phyloP scores from a whole-genome alignment of 176 grass and related monocot species.

The Ampelocalamus luodianensis region DNA sequence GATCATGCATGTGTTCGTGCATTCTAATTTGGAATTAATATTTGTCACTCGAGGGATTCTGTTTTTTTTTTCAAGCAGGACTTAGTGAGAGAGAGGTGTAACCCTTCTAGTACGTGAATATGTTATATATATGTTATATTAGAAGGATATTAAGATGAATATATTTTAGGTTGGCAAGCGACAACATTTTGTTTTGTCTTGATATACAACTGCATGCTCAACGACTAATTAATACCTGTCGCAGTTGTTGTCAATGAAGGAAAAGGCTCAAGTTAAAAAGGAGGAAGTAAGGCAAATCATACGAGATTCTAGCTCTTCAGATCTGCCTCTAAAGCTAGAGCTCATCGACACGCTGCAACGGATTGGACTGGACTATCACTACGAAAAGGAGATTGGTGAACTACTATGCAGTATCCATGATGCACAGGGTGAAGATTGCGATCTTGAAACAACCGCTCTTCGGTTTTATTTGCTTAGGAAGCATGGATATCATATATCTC shows the following conservation, averaged over 20 bases:
- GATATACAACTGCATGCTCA: too few species aligned
- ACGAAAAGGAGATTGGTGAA: slow-evolving; percentile 30
- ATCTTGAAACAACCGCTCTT: slow-evolving; percentile 6
- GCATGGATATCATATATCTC: slow-evolving; percentile 27
- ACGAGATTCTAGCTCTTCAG: neutral
- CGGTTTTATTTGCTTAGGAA: slow-evolving; percentile 50
- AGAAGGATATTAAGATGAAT: too few species aligned
- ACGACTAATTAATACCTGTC: too few species aligned
- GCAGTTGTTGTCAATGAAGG: slow-evolving; percentile 13
- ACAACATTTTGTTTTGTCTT: too few species aligned
- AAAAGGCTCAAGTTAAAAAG: neutral
- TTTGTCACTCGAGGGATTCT: too few species aligned
- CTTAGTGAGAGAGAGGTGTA: too few species aligned
- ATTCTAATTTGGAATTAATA: too few species aligned
- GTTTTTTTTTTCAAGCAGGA: too few species aligned
- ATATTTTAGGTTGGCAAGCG: too few species aligned
- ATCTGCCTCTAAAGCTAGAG: slow-evolving; percentile 20
- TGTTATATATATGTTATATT: too few species aligned
- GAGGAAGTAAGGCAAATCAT: slow-evolving; percentile 26
- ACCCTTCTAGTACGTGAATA: too few species aligned
- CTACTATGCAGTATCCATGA: neutral
- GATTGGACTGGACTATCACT: slow-evolving; percentile 48
- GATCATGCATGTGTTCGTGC: too few species aligned
- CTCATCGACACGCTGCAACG: slow-evolving; percentile 46
- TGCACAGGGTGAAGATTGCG: neutral